Conservation (phyloP, 148 eudicot species). For the Talinum fruticosum region DNA sequence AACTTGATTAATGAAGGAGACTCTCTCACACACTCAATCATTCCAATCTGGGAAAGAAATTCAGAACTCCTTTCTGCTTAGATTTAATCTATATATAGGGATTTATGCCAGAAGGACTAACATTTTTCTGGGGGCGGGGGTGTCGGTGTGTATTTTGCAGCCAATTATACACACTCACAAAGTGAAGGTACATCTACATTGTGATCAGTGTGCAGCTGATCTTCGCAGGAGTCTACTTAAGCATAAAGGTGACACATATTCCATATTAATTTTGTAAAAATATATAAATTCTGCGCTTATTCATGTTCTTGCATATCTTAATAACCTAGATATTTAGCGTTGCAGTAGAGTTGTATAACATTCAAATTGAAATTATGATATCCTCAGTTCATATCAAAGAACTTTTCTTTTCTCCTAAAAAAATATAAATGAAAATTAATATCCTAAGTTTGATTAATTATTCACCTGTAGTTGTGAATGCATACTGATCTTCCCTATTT, state of each 20-base stretch:
- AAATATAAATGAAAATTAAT: too few species aligned
- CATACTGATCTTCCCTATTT: background rate
- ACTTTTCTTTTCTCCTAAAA: too few species aligned
- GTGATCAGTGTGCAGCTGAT: conserved; percentile 58
- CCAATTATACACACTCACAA: conserved; percentile 29
- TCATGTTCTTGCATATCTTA: background rate
- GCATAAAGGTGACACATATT: conserved; percentile 52
- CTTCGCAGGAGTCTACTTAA: conserved; percentile 42
- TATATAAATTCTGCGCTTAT: background rate
- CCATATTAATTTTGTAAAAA: background rate
- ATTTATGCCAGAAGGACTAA: too few species aligned
- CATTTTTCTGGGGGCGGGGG: too few species aligned
- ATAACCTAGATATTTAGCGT: background rate
- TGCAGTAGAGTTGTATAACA: background rate
- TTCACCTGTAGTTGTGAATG: too few species aligned
- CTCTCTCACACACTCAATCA: background rate
- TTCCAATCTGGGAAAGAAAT: background rate
- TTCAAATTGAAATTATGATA: background rate
- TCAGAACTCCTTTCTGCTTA: background rate
- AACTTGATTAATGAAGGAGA: background rate
- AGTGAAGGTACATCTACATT: conserved; percentile 57
- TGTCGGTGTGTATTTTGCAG: conserved; percentile 19
- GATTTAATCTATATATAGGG: background rate
- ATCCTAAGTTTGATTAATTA: too few species aligned
- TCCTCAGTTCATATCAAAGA: background rate